These are phyloP conservation scores for Beta corolliflora DNA, from an alignment of 179 eudicot genomes.

Conservation along the genomic window DNA sequence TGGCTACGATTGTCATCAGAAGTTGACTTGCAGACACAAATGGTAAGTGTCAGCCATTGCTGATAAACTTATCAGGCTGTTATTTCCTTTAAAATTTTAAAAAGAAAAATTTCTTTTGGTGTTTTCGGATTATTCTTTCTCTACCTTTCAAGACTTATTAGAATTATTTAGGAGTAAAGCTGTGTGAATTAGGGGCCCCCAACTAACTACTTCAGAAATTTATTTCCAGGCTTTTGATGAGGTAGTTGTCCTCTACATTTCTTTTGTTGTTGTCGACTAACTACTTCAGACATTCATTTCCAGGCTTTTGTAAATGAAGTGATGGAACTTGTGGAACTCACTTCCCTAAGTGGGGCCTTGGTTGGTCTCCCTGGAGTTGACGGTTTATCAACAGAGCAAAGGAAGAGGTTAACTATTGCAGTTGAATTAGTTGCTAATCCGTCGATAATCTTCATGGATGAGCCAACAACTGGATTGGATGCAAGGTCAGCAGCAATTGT, in stretches of 20 bases:
- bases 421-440: constrained; percentile 97
- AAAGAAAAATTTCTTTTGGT: not conserved
- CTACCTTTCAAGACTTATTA: not conserved
- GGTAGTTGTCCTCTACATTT: not conserved
- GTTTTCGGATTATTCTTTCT: not conserved
- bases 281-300: constrained; percentile 17
- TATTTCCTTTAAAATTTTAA: not conserved
- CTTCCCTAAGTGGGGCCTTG: constrained; percentile 71
- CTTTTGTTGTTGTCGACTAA: not conserved
- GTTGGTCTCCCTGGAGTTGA: constrained; percentile 93
- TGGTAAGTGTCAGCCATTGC: constrained; percentile 38
- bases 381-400: constrained; percentile 93
- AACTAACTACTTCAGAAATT: too few species aligned
- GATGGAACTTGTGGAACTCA: constrained; percentile 95
- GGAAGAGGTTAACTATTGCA: constrained; percentile 89
- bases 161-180: too few species aligned
- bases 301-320: constrained; percentile 92
- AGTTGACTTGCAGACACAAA: constrained; percentile 72
- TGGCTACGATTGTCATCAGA: constrained; percentile 80
- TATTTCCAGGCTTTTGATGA: too few species aligned
- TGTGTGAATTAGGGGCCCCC: too few species aligned
- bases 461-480: constrained; percentile 97
- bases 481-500: constrained; percentile 98
- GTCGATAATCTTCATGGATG: constrained; percentile 95
- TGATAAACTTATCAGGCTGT: not conserved